A percentile compares a stretch with the other conserved stretches of the same genome.
These are phyloP conservation scores for Mycena sanguinolenta DNA, from an alignment of 768 basidiomycete species.

Conservation along the genomic window DNA sequence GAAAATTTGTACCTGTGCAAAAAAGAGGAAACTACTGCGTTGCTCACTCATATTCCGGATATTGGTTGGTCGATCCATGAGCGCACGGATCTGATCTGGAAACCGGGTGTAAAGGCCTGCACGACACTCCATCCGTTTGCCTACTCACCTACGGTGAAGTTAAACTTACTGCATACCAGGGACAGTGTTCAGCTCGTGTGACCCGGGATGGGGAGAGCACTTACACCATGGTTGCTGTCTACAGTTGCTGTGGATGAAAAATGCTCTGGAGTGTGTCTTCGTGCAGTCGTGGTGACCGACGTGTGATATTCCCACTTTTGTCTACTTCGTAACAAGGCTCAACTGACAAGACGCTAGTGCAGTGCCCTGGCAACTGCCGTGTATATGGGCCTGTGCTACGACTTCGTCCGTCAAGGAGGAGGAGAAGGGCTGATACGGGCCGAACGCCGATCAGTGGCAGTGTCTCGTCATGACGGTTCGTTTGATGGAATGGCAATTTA, in stretches of 20 bases:
- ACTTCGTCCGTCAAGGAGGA: no score
- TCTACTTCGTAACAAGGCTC: constrained; percentile 20
- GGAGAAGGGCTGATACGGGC: no score
- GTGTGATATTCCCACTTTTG: constrained; percentile 34
- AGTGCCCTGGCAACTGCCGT: no score
- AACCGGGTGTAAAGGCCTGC: constrained; percentile 26
- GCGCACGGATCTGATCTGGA: constrained; percentile 85
- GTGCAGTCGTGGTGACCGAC: constrained; percentile 24
- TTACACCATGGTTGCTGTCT: constrained; percentile 83
- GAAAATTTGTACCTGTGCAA: no score
- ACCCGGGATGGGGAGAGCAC: constrained; percentile 47
- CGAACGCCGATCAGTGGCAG: no score
- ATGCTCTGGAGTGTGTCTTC: constrained; percentile 19
- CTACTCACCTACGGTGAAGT: constrained; percentile 88
- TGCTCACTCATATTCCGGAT: constrained; percentile 62
- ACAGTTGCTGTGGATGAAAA: constrained; percentile 55
- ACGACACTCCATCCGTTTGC: constrained; percentile 15
- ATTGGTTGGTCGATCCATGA: constrained; percentile 93
- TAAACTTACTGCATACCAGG: constrained; percentile 79
- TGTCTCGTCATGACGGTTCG: no score
- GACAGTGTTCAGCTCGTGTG: constrained; percentile 47
- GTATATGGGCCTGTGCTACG: no score
- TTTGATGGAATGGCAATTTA: no score
- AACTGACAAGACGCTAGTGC: no score
- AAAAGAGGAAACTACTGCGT: no score